Base-by-base conservation (phyloP, 306 rosid genomes). In the Aeschynomene evenia region DNA sequence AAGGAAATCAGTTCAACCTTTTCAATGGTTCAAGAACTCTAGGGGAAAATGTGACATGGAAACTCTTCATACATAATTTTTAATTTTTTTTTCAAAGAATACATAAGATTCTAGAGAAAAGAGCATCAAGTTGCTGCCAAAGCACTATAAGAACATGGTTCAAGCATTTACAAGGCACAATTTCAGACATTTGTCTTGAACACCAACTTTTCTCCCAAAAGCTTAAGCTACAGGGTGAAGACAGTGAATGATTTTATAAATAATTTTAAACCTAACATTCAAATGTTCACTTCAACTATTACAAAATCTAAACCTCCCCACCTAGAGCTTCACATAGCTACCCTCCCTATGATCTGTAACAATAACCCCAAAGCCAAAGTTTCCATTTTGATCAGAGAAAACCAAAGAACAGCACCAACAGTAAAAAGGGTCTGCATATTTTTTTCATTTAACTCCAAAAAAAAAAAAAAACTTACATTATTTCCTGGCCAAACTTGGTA, bases 401-500 rank as follows among this genome's bases (percentile, higher is more conserved):
- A 67, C 31, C 55, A 36, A 59, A 24, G 10, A 15, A 2, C 10
- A 14, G 6, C 48, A 33, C 11, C 28, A 68, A 46, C n/a, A 62
- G 5, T 22, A 0, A 48, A 72, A 63, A 72, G 26, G 45, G 67
- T 15, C 26, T 6, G 37, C 3, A 14, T 16, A 46, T 11, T 11
- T 2, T 3, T 10, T 34, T 9, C 39, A 0, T 34, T 34, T 34
- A 2, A 2, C 3, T 11, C 1, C 3, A n/a, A 45, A 45, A 15
- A 45, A 1, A 4, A 15, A 45, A 45, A 14, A 8, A 4, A 51
- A 3, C 9, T 13, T 83, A 89, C 93, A 83, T 90, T 90, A 66
- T 85, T 90, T 71, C 96, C 96, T 84, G 80, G 84, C 96, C 96
- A 90, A 50, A 78, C 78, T 74, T 80, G 86, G 75, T 85, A 87